Percentiles rank a stretch among this genome's conserved stretches.
phyloP scores from a whole-genome alignment of 139 green algal genomes.

The Chlamydomonas applanata region DNA sequence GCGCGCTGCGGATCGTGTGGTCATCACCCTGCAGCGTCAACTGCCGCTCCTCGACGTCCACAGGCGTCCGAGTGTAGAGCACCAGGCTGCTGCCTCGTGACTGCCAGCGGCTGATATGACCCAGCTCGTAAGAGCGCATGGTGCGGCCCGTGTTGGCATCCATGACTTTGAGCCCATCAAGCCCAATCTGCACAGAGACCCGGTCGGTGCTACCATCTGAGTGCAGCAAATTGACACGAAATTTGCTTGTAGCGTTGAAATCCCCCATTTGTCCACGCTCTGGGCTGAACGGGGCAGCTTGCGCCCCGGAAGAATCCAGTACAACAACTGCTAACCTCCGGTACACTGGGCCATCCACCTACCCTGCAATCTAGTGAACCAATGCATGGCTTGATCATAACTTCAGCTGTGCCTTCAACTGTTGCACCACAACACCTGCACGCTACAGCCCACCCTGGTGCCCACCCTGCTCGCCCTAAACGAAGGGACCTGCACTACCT shows the following conservation, averaged over 20 bases:
- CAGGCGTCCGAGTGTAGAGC: constrained; percentile 77
- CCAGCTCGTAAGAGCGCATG: constrained; percentile 75
- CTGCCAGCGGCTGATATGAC: constrained; percentile 69
- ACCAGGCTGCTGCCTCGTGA: constrained; percentile 58
- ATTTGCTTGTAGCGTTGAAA: constrained; percentile 21
- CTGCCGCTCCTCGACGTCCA: constrained; percentile 80
- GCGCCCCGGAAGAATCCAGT: too few relatives aligned
- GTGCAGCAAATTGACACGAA: constrained; percentile 27
- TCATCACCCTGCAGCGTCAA: constrained; percentile 70
- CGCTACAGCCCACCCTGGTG: too few relatives aligned
- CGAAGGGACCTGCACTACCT: too few relatives aligned
- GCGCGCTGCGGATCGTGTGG: constrained; percentile 56
- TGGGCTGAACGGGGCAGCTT: too few relatives aligned
- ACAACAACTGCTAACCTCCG: too few relatives aligned
- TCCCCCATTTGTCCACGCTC: constrained; percentile 2
- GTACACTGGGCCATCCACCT: too few relatives aligned
- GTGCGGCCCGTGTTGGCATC: constrained; percentile 41
- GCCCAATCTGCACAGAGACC: constrained; percentile 64
- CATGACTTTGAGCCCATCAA: constrained; percentile 79
- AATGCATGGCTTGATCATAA: too few relatives aligned
- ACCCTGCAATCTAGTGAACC: too few relatives aligned
- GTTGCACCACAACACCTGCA: too few relatives aligned
- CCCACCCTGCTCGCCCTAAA: too few relatives aligned
- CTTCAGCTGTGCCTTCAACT: too few relatives aligned
- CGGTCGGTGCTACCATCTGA: constrained; percentile 36